phyloP scores from a whole-genome alignment of 495 filamentous ascomycete genomes.

The Cercophora samala region DNA sequence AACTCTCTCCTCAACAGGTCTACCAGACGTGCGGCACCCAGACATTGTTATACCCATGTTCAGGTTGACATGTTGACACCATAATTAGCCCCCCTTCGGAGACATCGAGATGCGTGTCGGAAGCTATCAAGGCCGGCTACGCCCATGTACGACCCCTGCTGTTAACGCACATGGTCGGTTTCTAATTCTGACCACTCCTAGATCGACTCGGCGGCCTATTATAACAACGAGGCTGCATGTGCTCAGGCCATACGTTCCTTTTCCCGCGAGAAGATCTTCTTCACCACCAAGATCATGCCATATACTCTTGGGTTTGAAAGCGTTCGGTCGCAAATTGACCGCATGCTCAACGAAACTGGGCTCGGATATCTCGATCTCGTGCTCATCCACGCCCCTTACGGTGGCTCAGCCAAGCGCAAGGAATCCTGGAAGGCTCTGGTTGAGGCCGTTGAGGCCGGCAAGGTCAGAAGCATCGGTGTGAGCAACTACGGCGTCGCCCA shows the following conservation, averaged over 20 bases:
- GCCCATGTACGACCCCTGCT: slow-evolving; percentile 54
- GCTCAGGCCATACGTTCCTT: slow-evolving; percentile 56
- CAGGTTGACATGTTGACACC: neutral
- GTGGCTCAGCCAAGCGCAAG: slow-evolving; percentile 54
- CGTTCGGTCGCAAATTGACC: slow-evolving; percentile 49
- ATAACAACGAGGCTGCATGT: slow-evolving; percentile 66
- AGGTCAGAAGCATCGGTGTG: slow-evolving; percentile 62
- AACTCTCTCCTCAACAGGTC: slow-evolving; percentile 46
- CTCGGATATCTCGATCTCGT: slow-evolving; percentile 64
- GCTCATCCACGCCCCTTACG: slow-evolving; percentile 60
- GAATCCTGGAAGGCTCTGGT: slow-evolving; percentile 62
- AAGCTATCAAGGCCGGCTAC: slow-evolving; percentile 69
- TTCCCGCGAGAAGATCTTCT: slow-evolving; percentile 59
- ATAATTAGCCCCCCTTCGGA: slow-evolving; percentile 33
- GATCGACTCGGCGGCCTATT: slow-evolving; percentile 69
- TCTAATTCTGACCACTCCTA: slow-evolving; percentile 24
- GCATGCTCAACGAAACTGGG: slow-evolving; percentile 49
- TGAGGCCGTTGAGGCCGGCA: slow-evolving; percentile 60
- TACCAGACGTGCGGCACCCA: slow-evolving; percentile 61
- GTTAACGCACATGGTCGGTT: neutral
- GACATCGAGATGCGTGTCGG: slow-evolving; percentile 50
- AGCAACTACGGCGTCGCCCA: slow-evolving; percentile 69
- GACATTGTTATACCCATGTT: neutral
- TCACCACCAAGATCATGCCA: slow-evolving; percentile 67
- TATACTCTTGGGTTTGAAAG: slow-evolving; percentile 42